phyloP scores from a whole-genome alignment of 2,329 filamentous ascomycete genomes.

The Cordyceps militaris region DNA sequence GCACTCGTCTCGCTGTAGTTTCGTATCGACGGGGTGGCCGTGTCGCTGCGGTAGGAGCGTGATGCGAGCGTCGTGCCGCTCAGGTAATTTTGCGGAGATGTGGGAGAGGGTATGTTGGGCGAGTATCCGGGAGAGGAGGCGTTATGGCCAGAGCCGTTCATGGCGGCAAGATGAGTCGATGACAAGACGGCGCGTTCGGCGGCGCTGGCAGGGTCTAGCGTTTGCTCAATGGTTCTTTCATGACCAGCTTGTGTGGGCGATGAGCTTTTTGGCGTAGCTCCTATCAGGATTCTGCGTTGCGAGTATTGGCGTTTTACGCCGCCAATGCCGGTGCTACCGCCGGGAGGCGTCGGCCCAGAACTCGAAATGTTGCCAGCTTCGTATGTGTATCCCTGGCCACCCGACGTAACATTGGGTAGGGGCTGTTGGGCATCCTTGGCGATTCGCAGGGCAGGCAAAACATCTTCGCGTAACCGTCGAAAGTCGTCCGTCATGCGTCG shows the following conservation, averaged over 20 bases:
- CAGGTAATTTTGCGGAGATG: slow-evolving; percentile 53
- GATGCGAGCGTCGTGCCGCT: slow-evolving; percentile 52
- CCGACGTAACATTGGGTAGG: slow-evolving; percentile 48
- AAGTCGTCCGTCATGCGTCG: slow-evolving; percentile 83
- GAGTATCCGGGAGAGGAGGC: slow-evolving; percentile 49
- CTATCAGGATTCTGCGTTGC: slow-evolving; percentile 67
- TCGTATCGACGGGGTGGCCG: slow-evolving; percentile 32
- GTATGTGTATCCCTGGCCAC: slow-evolving; percentile 41
- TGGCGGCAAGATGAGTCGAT: slow-evolving; percentile 62
- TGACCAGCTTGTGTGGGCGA: slow-evolving; percentile 69
- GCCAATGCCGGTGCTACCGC: slow-evolving; percentile 47
- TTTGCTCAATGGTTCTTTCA: slow-evolving; percentile 57
- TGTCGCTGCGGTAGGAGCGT: slow-evolving; percentile 52
- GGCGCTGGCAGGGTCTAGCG: slow-evolving; percentile 61
- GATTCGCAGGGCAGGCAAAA: slow-evolving; percentile 82
- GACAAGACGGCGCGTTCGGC: slow-evolving; percentile 59
- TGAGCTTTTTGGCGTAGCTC: slow-evolving; percentile 64
- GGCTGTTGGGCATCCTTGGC: slow-evolving; percentile 90
- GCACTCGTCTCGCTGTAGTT: slow-evolving; percentile 30
- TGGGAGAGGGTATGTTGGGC: slow-evolving; percentile 63
- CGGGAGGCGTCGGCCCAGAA: slow-evolving; percentile 49
- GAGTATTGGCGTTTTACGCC: slow-evolving; percentile 65
- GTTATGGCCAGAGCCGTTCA: slow-evolving; percentile 54
- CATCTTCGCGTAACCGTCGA: slow-evolving; percentile 78
- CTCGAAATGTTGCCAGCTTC: slow-evolving; percentile 42